Percentiles rank a stretch among this genome's conserved stretches.
phyloP scores from a whole-genome alignment of 1,284 basidiomycete genomes.

The Blastosporella zonata region DNA sequence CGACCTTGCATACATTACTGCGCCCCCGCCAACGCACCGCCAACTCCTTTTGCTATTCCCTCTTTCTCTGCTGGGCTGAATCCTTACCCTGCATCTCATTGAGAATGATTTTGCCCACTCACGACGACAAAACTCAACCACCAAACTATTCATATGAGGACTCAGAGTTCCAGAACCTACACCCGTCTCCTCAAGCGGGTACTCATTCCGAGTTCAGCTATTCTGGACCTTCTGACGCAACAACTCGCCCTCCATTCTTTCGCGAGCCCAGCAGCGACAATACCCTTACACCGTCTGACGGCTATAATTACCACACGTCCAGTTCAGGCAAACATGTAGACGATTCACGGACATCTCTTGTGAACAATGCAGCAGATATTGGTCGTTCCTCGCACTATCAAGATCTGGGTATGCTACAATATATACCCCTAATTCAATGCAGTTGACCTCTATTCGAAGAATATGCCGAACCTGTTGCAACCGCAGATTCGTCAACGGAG shows the following conservation, averaged over 20 bases:
- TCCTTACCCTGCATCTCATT: not conserved
- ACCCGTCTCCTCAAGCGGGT: constrained; percentile 2
- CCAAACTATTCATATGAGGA: constrained; percentile 11
- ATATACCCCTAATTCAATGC: not conserved
- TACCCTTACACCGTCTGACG: constrained; percentile 11
- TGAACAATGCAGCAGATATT: constrained; percentile 43
- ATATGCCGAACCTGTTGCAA: constrained; percentile 50
- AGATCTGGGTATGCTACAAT: constrained; percentile 46
- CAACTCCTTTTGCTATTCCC: not conserved
- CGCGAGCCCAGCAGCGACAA: constrained; percentile 11
- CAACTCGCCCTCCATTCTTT: constrained; percentile 10
- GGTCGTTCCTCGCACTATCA: constrained; percentile 40
- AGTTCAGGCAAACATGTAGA: constrained; percentile 20
- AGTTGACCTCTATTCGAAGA: constrained; percentile 35
- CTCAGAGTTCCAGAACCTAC: not conserved
- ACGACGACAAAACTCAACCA: constrained; percentile 15
- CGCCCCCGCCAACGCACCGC: constrained; percentile 4
- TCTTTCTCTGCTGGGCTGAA: not conserved
- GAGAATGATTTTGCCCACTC: constrained; percentile 16
- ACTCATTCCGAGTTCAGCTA: not conserved
- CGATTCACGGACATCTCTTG: constrained; percentile 40
- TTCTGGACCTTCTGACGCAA: constrained; percentile 7
- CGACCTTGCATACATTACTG: not conserved
- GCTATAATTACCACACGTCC: constrained; percentile 9
- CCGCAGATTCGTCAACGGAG: constrained; percentile 28